Base-by-base conservation (phyloP, 163 green algal genomes). In the Smithsoniella earleae region DNA sequence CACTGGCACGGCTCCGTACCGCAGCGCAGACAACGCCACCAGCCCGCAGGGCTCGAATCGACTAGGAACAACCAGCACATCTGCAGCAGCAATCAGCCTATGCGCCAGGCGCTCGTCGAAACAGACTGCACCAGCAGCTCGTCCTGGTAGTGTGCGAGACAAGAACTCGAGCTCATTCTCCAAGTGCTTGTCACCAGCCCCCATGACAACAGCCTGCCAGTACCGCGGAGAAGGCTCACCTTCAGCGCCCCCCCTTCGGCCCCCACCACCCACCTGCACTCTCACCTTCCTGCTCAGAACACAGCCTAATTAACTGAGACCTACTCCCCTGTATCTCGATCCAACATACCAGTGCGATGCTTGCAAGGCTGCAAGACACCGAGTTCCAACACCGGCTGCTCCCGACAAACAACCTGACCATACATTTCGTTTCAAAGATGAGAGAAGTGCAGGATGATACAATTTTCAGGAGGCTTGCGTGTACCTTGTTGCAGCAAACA, bases 21-120 rank as follows among this genome's bases (percentile, higher is more conserved):
- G 81, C 62, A 88, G 66, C 2, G 74, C 89, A 22, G 75, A 83
- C 62, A 92, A 80, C 1, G 86, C 86, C n/a, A 95, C 86, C 49
- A 96, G 85, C 4, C 89, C 90, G 65, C 87, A 95, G 0, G 90
- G 89, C 79, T 96, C 83, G 22, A 87, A 87, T 2, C 79, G 74
- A 27, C 77, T 87, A 2, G 83, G 84, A 22, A 94, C 66, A 34
- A 92, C 27, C 40, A 94, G 65, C 63, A 85, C 90, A 80, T 94
- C 90, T 0, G 75, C 76, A 3, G 62, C 90, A 2, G 89, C 90
- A 64, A 92, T 72, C 3, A 95, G 72, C 18, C 86, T 82, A 74
- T 93, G 90, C n/a, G 85, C 86, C 25, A 89, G 72, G 27, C 79
- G 62, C 82, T 93, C 86, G 46, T 85, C 84, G 73, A 93, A 91